phyloP scores from a whole-genome alignment of 768 basidiomycete species.

The Epithele typhae region DNA sequence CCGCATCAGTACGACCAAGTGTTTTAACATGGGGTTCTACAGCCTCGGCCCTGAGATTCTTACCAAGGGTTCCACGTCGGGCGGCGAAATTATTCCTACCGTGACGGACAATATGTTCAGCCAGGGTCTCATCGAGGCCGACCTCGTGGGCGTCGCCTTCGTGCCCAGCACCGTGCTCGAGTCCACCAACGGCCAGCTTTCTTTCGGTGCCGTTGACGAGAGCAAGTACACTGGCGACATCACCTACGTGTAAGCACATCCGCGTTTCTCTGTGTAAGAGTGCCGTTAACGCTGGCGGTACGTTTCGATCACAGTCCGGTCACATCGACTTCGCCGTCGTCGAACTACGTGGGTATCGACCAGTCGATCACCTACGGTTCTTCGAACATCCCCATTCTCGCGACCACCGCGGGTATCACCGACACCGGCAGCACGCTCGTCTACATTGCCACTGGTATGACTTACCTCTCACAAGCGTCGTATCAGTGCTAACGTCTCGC shows the following conservation, averaged over 20 bases:
- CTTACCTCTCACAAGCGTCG: no score
- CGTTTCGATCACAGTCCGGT: conserved; percentile 18
- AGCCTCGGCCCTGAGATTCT: conserved; percentile 48
- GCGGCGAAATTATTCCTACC: conserved; percentile 3
- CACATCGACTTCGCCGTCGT: conserved; percentile 30
- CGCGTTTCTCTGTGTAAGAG: neutral
- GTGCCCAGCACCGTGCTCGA: conserved; percentile 25
- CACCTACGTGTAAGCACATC: conserved; percentile 21
- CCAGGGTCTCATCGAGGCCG: conserved; percentile 22
- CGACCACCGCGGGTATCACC: conserved; percentile 28
- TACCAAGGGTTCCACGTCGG: conserved; percentile 33
- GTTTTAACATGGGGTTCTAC: neutral
- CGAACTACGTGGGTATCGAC: conserved; percentile 31
- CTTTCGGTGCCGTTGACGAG: conserved; percentile 32
- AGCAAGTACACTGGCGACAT: conserved; percentile 30
- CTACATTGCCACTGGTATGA: conserved; percentile 27
- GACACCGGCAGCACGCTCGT: conserved; percentile 36
- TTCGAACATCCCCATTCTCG: conserved; percentile 22
- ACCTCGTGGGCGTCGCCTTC: conserved; percentile 30
- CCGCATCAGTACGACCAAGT: neutral
- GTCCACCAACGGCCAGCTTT: conserved; percentile 32
- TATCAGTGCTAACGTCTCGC: neutral
- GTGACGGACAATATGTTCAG: conserved; percentile 40
- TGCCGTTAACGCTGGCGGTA: neutral
- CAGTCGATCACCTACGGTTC: conserved; percentile 30